Evolutionary conservation across 345 rosid genomes (phyloP).

Genomic region (Sisymbrium altissimum): DNA sequence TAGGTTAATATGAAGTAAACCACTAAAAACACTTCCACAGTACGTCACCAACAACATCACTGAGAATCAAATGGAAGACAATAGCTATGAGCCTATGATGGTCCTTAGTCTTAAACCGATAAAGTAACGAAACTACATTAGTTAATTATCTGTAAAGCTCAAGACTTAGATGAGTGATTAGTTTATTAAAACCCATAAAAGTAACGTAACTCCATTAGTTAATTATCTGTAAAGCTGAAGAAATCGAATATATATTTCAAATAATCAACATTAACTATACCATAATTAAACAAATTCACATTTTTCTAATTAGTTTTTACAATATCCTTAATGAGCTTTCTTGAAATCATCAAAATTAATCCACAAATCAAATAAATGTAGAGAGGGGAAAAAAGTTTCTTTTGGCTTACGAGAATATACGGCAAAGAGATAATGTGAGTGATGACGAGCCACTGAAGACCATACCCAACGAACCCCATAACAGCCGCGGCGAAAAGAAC

Average conservation of each 20-base stretch:
- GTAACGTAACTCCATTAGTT: neutral
- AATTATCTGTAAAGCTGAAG: neutral
- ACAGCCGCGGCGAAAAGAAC: conserved; percentile 82
- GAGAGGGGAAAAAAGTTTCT: too few relatives aligned
- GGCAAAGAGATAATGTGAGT: conserved; percentile 59
- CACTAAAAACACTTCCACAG: neutral
- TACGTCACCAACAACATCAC: neutral
- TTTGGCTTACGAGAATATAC: conserved; percentile 55
- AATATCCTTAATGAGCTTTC: neutral
- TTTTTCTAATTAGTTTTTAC: neutral
- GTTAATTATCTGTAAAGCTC: neutral
- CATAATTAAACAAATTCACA: neutral
- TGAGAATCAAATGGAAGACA: neutral
- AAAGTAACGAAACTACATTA: neutral
- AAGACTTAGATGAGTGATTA: neutral
- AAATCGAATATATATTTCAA: neutral
- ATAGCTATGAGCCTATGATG: too few relatives aligned
- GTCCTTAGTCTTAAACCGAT: neutral
- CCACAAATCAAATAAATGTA: neutral
- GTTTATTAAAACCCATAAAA: neutral
- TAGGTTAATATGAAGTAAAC: neutral
- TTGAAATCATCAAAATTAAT: neutral
- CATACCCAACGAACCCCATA: conserved; percentile 84
- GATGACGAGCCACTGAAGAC: conserved; percentile 84
- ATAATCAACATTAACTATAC: neutral